Base-by-base conservation (phyloP, 768 basidiomycete genomes). In the Tylopilus plumbeoviolaceoides region DNA sequence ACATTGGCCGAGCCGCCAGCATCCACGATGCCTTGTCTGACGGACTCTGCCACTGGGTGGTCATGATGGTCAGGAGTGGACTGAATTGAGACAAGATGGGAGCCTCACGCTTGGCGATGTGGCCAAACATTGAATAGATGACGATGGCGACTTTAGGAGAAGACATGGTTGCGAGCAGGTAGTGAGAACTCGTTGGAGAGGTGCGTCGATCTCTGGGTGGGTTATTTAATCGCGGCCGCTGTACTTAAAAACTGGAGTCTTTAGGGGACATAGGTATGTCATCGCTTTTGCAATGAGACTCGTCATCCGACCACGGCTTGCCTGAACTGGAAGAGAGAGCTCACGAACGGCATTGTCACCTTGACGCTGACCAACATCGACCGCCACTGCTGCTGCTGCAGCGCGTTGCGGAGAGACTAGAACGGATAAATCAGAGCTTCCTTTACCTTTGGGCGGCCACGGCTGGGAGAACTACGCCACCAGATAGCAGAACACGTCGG, bases 121-220 rank as follows among this genome's bases (percentile, higher is more conserved):
- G 89, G 59, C 86, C 84, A 66, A 85, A 88, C 72, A 87, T 66
- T 35, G 81, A 65, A 74, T 90, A 91, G 70, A 89, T 82, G 61
- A 89, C 61, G 66, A 89, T 86, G 50, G 86, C 86, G 56, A 89
- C 69, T 51, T 68, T 78, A 10, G 62, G 63, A 25, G 85, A 80
- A 58, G 78, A 63, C 76, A 78, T 79, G 47, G 43, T 11, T 58
- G 44, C 15, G 25, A 25, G n/a, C 11, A 25, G 53, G 44, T 20
- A 20, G 9, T 53, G 47, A 35, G 56, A 20, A 8, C 23, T 4
- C 23, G 18, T 4, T 7, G 4, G 38, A 20, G 18, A 20, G 38
- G 38, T 8, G 9, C 4, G 18, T 39, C 9, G 36, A 36, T 36
- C 17, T 17, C 38, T 39, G 18, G 38, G 38, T 5, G 8, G n/a